Percentiles rank a stretch among this genome's conserved stretches.
phyloP scores from a whole-genome alignment of 345 rosid genomes.

The Mercurialis annua region DNA sequence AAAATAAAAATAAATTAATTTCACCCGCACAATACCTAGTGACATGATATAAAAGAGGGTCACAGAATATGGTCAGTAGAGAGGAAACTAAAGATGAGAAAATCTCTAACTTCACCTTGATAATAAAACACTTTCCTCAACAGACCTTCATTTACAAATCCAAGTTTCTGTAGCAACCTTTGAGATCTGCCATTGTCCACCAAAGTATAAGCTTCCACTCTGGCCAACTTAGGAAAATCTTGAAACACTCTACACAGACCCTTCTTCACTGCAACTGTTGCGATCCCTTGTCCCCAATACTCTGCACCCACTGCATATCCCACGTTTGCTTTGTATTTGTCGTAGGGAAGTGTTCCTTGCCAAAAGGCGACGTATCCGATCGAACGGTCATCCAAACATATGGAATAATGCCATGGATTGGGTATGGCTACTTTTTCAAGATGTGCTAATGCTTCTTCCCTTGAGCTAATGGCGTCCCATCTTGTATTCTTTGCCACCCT shows the following conservation, averaged over 20 bases:
- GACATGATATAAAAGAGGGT: too few species aligned
- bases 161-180: slow-evolving; percentile 57
- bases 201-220: slow-evolving; percentile 56
- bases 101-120: slow-evolving; percentile 48
- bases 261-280: slow-evolving; percentile 36
- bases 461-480: slow-evolving; percentile 35
- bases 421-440: slow-evolving; percentile 32
- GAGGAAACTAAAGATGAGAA: slow-evolving; percentile 39
- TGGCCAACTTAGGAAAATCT: slow-evolving; percentile 34
- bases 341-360: slow-evolving; percentile 29
- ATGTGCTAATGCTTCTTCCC: slow-evolving; percentile 36
- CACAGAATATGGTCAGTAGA: slow-evolving; percentile 27
- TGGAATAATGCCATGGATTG: slow-evolving; percentile 45
- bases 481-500: slow-evolving; percentile 39
- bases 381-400: slow-evolving; percentile 41
- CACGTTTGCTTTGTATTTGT: slow-evolving; percentile 32
- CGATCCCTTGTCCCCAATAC: slow-evolving; percentile 45
- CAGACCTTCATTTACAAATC: slow-evolving; percentile 56
- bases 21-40: too few species aligned
- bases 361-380: slow-evolving; percentile 41
- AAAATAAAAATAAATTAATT: too few species aligned
- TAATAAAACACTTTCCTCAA: slow-evolving; percentile 45
- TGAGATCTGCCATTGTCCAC: slow-evolving; percentile 51
- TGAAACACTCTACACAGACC: slow-evolving; percentile 27
- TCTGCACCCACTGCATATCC: slow-evolving; percentile 37